Base-by-base conservation (phyloP, 2,329 filamentous ascomycete genomes). In the Neospermospora avenae region DNA sequence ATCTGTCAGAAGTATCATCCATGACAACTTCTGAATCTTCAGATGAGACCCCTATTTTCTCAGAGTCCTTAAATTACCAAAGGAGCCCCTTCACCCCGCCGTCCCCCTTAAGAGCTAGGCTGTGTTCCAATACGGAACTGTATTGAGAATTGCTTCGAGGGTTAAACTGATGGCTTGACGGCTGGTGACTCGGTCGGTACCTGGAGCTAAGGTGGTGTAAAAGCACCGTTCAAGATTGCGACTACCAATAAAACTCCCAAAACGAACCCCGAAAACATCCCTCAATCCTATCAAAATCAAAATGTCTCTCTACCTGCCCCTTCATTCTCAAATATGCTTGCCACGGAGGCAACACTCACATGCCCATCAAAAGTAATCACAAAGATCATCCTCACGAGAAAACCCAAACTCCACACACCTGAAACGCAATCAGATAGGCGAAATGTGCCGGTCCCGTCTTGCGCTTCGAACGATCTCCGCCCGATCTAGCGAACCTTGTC, bases 341-440 rank as follows among this genome's bases (percentile, higher is more conserved):
- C 14, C n/a, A 25, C 10, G 35, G 6, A n/a, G 28, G 10, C 3
- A 11, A 20, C 11, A 24, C 20, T 18, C 11, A 18, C 4, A 8
- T 37, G 3, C 11, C 3, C 18, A 34, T 11, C 10, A 51, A 37
- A 51, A 28, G 11, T 22, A 34, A 16, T 18, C 48, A 34, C 31
- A 51, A 37, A 37, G n/a, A 35, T 20, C 24, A 44, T 13, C 10
- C 18, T 28, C 31, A 25, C 37, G 3, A 45, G 20, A 42, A 54
- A 28, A 22, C 35, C 25, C 35, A 4, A 20, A 4, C 46, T 14
- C 42, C 39, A 53, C 58, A 31, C 31, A 39, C 35, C 34, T 62
- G 60, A 62, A 63, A 61, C 61, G 25, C 24, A 39, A 31, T 55
- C 58, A 59, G 58, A 59, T 57, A 59, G 54, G 42, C 57, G 54